Evolutionary conservation across 2,329 filamentous ascomycete genomes (phyloP).

Genomic region (Exophiala aquamarina): DNA sequence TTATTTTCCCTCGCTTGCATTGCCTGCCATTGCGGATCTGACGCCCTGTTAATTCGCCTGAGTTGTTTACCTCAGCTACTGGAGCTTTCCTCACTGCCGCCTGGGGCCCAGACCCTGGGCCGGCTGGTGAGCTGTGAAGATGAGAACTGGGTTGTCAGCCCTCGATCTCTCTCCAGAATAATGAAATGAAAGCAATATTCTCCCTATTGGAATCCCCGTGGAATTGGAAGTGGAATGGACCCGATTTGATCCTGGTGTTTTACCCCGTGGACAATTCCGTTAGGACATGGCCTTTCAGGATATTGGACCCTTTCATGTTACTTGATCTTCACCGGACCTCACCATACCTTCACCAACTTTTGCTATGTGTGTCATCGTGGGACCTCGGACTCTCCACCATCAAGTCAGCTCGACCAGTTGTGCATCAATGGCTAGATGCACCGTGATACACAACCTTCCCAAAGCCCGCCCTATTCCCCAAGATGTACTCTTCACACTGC

Average conservation of each 20-base stretch:
- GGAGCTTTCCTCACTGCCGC: not conserved
- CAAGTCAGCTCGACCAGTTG: no score
- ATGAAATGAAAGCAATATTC: slow-evolving; percentile 1
- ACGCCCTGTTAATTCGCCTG: not conserved
- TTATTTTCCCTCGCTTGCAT: not conserved
- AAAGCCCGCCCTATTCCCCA: no score
- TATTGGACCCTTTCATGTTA: not conserved
- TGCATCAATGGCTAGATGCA: no score
- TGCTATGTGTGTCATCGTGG: no score
- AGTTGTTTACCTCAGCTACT: not conserved
- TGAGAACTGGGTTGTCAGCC: not conserved
- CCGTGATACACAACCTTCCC: no score
- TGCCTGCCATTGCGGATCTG: not conserved
- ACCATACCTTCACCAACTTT: not conserved
- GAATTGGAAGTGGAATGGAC: slow-evolving; percentile 1
- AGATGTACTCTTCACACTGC: no score
- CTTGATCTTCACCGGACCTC: not conserved
- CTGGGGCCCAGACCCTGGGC: not conserved
- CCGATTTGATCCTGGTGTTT: not conserved
- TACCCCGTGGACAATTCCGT: not conserved
- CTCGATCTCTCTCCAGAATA: not conserved
- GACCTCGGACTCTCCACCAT: no score
- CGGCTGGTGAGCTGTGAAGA: not conserved
- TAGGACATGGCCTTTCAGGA: not conserved
- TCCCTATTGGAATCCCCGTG: not conserved